A percentile compares a stretch with the other conserved stretches of the same genome.
Conservation (phyloP, 2,329 filamentous ascomycete species). For the Calonectria crousiana region DNA sequence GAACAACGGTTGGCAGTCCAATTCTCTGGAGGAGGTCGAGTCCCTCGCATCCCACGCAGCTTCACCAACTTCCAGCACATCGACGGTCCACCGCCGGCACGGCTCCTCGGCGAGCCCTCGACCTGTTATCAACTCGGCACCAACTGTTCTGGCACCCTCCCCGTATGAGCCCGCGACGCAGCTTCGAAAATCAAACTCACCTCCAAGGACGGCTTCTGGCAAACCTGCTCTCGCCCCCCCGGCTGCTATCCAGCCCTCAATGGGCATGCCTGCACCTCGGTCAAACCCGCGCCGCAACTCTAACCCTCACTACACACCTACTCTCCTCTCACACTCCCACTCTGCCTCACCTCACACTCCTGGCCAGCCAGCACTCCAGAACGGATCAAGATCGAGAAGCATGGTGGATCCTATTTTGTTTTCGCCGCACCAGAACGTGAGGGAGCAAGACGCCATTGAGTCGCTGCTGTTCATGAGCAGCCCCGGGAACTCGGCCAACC, state of each 20-base stretch:
- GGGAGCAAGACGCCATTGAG: constrained; percentile 86
- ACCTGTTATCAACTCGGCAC: constrained; percentile 47
- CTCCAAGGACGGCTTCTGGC: constrained; percentile 50
- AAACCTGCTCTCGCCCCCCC: constrained; percentile 63
- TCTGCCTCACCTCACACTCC: constrained; percentile 61
- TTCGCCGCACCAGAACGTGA: constrained; percentile 72
- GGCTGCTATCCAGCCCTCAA: constrained; percentile 66
- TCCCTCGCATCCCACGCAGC: constrained; percentile 76
- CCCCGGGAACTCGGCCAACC: constrained; percentile 76
- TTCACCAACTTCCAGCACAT: constrained; percentile 71
- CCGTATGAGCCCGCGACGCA: constrained; percentile 44
- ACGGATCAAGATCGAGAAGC: constrained; percentile 46
- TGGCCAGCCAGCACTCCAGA: constrained; percentile 48
- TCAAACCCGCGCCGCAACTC: constrained; percentile 63
- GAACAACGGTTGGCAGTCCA: constrained; percentile 87
- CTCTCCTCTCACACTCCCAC: constrained; percentile 62
- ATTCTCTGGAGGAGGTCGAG: constrained; percentile 83
- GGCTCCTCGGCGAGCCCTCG: constrained; percentile 68
- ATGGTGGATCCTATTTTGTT: constrained; percentile 68
- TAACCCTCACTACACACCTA: constrained; percentile 61
- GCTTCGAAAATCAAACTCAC: constrained; percentile 51
- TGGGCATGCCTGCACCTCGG: constrained; percentile 47
- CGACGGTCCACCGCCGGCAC: constrained; percentile 65
- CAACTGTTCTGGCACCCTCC: constrained; percentile 46
- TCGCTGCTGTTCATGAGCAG: constrained; percentile 86